Evolutionary conservation across 345 rosid genomes (phyloP).

Genomic region (Gossypium rotundifolium): DNA sequence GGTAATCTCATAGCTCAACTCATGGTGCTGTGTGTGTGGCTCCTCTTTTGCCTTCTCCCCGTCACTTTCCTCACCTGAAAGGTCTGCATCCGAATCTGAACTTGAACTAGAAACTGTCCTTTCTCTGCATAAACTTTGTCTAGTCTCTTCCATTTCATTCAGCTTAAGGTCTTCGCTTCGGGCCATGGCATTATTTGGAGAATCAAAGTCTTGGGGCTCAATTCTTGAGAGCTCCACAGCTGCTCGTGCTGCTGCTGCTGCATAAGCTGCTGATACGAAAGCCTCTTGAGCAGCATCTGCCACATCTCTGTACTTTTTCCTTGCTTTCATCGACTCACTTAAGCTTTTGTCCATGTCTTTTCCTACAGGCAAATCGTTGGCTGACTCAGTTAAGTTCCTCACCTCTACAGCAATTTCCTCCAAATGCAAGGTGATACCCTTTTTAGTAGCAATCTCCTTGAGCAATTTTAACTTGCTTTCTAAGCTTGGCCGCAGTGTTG

Average conservation of each 20-base stretch:
- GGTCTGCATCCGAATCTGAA: background rate
- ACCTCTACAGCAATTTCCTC: conserved; percentile 17
- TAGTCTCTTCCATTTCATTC: background rate
- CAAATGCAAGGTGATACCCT: conserved; percentile 26
- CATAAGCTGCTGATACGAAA: conserved; percentile 39
- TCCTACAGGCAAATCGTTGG: background rate
- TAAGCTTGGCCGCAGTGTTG: conserved; percentile 26
- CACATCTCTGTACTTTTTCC: conserved; percentile 25
- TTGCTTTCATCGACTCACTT: conserved; percentile 16
- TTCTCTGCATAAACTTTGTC: background rate
- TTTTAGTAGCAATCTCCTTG: conserved; percentile 31
- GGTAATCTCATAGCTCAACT: background rate
- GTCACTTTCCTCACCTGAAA: background rate
- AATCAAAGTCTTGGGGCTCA: conserved; percentile 17
- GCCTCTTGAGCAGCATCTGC: conserved; percentile 42
- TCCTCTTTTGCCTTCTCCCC: background rate
- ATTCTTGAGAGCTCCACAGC: conserved; percentile 38
- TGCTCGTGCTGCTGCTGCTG: conserved; percentile 49
- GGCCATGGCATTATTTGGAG: conserved; percentile 11
- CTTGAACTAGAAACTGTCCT: background rate
- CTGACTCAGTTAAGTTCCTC: conserved; percentile 9
- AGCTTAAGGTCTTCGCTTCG: background rate
- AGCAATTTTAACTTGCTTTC: conserved; percentile 34
- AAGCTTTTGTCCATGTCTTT: conserved; percentile 12
- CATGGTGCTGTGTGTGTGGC: background rate